Evolutionary conservation across 106 monocot genomes (phyloP).

Genomic region (Acanthochlamys bracteata): DNA sequence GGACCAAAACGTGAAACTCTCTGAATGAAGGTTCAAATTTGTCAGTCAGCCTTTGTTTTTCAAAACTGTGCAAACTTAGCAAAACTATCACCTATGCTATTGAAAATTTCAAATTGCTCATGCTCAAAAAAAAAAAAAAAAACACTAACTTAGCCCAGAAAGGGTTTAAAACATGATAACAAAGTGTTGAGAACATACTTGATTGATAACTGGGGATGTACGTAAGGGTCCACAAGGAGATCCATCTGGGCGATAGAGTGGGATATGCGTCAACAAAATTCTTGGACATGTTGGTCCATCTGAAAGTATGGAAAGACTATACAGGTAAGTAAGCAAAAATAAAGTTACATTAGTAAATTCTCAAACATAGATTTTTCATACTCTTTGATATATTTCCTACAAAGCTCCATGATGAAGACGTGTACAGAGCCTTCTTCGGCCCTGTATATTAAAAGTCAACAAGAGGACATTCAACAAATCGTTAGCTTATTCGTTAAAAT

Average conservation of each 20-base stretch:
- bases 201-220: conserved; percentile 71
- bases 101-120: too few species aligned
- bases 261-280: conserved; percentile 89
- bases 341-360: background rate
- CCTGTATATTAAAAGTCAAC: conserved; percentile 48
- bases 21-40: conserved; percentile 31
- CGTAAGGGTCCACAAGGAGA: conserved; percentile 78
- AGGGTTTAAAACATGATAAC: too few species aligned
- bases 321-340: background rate
- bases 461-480: too few species aligned
- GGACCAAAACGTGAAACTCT: conserved; percentile 41
- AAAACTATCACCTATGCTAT: too few species aligned
- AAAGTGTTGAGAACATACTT: conserved; percentile 35
- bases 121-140: too few species aligned
- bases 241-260: conserved; percentile 70
- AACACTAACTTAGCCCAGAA: too few species aligned
- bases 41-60: too few species aligned
- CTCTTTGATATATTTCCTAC: conserved; percentile 57
- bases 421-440: conserved; percentile 37
- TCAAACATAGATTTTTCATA: conserved; percentile 14
- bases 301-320: conserved; percentile 9
- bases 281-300: conserved; percentile 37
- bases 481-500: too few species aligned
- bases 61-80: too few species aligned
- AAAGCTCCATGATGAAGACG: conserved; percentile 76